Evolutionary conservation across 768 basidiomycete species (phyloP).

Genomic region (Rhodotorula taiwanensis): DNA sequence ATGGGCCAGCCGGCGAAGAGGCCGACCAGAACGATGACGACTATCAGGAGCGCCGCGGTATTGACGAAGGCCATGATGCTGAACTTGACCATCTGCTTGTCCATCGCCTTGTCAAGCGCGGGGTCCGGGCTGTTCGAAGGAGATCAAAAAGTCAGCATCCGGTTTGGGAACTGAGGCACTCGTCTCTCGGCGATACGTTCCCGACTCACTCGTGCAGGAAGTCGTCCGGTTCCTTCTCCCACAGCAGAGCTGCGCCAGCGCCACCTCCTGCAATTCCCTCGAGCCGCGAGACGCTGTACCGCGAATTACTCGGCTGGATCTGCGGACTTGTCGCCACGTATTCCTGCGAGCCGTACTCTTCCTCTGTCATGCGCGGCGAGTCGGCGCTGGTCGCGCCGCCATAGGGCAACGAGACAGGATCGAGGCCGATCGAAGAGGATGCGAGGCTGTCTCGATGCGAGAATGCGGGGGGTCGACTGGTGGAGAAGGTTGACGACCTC

Average conservation of each 20-base stretch:
- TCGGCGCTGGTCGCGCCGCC: slow-evolving; percentile 3
- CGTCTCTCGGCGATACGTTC: no score
- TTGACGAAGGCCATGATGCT: slow-evolving; percentile 79
- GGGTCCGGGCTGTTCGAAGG: slow-evolving; percentile 19
- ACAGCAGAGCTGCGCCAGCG: slow-evolving; percentile 27
- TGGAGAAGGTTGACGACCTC: slow-evolving; percentile 32
- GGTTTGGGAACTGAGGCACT: background rate
- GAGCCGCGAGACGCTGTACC: slow-evolving; percentile 18
- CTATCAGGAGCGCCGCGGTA: slow-evolving; percentile 60
- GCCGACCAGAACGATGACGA: slow-evolving; percentile 63
- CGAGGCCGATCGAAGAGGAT: slow-evolving; percentile 30
- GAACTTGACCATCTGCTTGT: slow-evolving; percentile 59
- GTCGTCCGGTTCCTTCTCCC: slow-evolving; percentile 40
- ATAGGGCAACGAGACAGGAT: slow-evolving; percentile 10
- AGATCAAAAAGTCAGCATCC: background rate
- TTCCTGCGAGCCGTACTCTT: slow-evolving; percentile 1
- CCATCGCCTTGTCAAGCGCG: slow-evolving; percentile 49
- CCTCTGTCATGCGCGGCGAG: slow-evolving; percentile 20
- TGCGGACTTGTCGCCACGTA: slow-evolving; percentile 3
- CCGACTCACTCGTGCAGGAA: slow-evolving; percentile 34
- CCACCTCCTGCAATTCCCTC: slow-evolving; percentile 21
- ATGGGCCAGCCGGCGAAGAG: slow-evolving; percentile 90
- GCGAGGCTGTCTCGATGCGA: slow-evolving; percentile 33
- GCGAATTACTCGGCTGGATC: slow-evolving; percentile 9
- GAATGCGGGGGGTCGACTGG: slow-evolving; percentile 16